Percentiles rank a stretch among this genome's conserved stretches.
phyloP scores from a whole-genome alignment of 352 stramenopile genomes.

The Phytophthora citrophthora region DNA sequence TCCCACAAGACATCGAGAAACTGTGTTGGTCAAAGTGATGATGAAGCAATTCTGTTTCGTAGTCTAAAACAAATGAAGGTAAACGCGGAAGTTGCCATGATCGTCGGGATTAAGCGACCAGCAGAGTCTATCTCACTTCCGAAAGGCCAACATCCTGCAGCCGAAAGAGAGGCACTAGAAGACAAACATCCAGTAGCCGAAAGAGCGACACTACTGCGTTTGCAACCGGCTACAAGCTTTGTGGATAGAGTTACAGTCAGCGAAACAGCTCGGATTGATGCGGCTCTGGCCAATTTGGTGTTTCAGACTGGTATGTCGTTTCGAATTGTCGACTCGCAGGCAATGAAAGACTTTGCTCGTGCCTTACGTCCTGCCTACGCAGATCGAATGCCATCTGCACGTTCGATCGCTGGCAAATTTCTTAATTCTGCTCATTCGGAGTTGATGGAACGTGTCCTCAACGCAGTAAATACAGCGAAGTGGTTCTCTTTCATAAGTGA shows the following conservation, averaged over 20 bases:
- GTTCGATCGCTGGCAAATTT: neutral
- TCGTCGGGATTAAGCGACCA: neutral
- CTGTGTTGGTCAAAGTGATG: neutral
- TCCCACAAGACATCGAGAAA: neutral
- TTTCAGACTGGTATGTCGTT: conserved; percentile 9
- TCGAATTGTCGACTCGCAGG: conserved; percentile 6
- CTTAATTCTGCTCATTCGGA: neutral
- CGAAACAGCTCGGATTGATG: neutral
- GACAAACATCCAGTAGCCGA: too few relatives aligned
- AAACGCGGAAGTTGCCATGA: neutral
- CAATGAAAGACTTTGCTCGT: conserved; percentile 1
- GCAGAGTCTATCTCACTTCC: neutral
- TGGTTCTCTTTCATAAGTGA: neutral
- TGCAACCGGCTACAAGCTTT: neutral
- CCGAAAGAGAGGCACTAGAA: too few relatives aligned
- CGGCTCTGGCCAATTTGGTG: neutral
- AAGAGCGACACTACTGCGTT: neutral
- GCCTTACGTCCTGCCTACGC: conserved; percentile 3
- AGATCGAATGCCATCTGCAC: neutral
- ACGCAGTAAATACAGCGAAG: neutral
- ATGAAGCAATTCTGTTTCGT: neutral
- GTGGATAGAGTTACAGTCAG: neutral
- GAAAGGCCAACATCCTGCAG: neutral
- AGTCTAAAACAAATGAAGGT: neutral
- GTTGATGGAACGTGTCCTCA: neutral